Conservation (phyloP, 23 red algal species). For the Cyanidium caldarium region DNA sequence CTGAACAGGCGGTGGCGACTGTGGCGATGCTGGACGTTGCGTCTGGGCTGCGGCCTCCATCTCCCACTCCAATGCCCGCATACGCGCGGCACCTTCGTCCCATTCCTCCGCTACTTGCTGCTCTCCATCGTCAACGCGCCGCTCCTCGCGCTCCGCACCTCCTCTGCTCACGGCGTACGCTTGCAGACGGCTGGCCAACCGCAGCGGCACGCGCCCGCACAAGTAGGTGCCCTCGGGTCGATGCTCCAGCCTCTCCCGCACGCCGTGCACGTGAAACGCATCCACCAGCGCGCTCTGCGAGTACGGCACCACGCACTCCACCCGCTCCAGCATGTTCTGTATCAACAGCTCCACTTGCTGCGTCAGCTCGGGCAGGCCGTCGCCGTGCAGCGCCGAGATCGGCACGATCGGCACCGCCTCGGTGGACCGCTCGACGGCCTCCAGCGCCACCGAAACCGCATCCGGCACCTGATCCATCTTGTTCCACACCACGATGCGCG, state of each 20-base stretch:
- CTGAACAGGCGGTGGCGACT: too few species aligned
- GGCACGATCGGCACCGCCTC: slow-evolving; percentile 17
- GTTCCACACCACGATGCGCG: slow-evolving; percentile 58
- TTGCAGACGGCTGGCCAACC: slow-evolving; percentile 19
- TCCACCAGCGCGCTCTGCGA: slow-evolving; percentile 34
- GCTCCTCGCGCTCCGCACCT: too few species aligned
- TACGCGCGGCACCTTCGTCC: too few species aligned
- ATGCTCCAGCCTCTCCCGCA: slow-evolving; percentile 31
- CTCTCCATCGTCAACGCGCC: too few species aligned
- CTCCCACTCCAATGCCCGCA: too few species aligned
- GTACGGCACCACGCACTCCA: slow-evolving; percentile 68
- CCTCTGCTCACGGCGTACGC: too few species aligned
- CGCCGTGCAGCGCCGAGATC: slow-evolving; percentile 44
- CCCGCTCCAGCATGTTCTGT: slow-evolving; percentile 22
- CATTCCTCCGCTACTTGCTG: too few species aligned
- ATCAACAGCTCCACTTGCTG: slow-evolving; percentile 38
- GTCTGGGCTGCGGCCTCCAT: too few species aligned
- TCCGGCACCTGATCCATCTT: slow-evolving; percentile 64
- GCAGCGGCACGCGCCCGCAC: slow-evolving; percentile 30
- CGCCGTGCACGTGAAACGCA: slow-evolving; percentile 39
- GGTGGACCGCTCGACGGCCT: neutral
- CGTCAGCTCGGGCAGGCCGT: slow-evolving; percentile 40
- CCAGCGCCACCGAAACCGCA: neutral
- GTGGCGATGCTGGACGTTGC: too few species aligned
- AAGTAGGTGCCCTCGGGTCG: slow-evolving; percentile 42